Base-by-base conservation (phyloP, 768 basidiomycete genomes). In the Obba rivulosa region DNA sequence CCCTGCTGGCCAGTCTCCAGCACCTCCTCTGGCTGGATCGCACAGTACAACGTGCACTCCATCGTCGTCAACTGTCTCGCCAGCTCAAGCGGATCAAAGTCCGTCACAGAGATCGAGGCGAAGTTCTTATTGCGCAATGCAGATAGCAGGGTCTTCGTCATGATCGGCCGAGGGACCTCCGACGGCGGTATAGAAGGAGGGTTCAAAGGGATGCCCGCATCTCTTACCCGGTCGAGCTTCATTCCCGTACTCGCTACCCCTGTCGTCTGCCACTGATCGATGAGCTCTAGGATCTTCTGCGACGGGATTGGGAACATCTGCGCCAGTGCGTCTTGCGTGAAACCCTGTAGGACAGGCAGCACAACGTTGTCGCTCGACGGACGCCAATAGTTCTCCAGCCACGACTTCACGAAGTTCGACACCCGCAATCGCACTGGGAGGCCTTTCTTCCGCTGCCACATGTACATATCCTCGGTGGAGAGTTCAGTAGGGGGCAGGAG, bases 51-150 rank as follows among this genome's bases (percentile, higher is more conserved):
- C 50, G 80, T 80, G 56, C 83, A 87, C 65, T 99, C 96, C 85
- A 94, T 88, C 56, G 94, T 79, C 16, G 95, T 96, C 57, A 98
- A 63, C 67, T 99, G 96, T 42, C 96, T 78, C 8, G 92, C 92
- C 38, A 98, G 74, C 65, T 99, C 96, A 55, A 94, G 68, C 25
- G 87, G 72, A 60, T 98, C 93, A 58, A 99, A 93, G 59, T 99
- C 96, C n/a, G 84, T 88, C 7, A 95, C 73, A 17, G 73, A 66
- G 43, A 93, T 80, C 2, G 73, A 65, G 8, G 68, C 59, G 49
- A 81, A 88, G 54, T 80, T 78, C 63, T 75, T 83, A 62, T 75
- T 78, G 47, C 87, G 76, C 38, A 96, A 70, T 13, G 80, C 67
- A 4, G 78, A 69, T 28, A 92, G 73, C 17, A 95, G 71, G 0